Conservation (phyloP, 495 filamentous ascomycete species). For the Neohortaea acidophila region DNA sequence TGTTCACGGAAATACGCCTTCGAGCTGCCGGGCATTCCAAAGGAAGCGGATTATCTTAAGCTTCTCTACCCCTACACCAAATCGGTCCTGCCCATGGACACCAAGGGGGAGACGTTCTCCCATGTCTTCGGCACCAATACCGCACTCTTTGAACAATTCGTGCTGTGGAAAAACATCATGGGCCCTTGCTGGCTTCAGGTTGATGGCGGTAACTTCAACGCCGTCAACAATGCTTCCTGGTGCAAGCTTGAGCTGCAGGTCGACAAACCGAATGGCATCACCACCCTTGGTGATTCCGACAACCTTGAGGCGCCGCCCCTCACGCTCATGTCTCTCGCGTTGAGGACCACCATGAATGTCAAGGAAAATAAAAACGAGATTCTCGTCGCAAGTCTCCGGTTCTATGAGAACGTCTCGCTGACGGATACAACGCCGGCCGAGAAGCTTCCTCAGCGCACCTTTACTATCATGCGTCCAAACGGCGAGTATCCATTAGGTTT, state of each 20-base stretch:
- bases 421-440: conserved; percentile 79
- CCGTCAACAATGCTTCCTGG: conserved; percentile 85
- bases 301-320: conserved; percentile 67
- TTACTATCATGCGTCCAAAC: conserved; percentile 76
- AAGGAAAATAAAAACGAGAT: conserved; percentile 97
- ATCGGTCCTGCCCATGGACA: conserved; percentile 49
- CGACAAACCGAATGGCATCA: conserved; percentile 56
- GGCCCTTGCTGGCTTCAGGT: conserved; percentile 95
- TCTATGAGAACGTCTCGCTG: conserved; percentile 81
- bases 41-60: conserved; percentile 82
- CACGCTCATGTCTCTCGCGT: conserved; percentile 83
- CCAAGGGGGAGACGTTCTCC: conserved; percentile 79
- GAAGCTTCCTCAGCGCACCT: conserved; percentile 72
- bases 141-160: conserved; percentile 90
- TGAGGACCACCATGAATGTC: conserved; percentile 74
- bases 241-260: conserved; percentile 88
- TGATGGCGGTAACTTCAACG: conserved; percentile 62
- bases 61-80: conserved; percentile 82
- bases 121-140: conserved; percentile 91
- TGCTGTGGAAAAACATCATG: conserved; percentile 96
- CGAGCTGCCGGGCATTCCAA: conserved; percentile 73
- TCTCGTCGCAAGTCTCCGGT: conserved; percentile 69
- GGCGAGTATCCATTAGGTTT: conserved; percentile 66
- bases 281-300: conserved; percentile 55
- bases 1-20: conserved; percentile 90